Conservation (phyloP, 176 grass and related monocot species). For the Cenchrus purpureus region DNA sequence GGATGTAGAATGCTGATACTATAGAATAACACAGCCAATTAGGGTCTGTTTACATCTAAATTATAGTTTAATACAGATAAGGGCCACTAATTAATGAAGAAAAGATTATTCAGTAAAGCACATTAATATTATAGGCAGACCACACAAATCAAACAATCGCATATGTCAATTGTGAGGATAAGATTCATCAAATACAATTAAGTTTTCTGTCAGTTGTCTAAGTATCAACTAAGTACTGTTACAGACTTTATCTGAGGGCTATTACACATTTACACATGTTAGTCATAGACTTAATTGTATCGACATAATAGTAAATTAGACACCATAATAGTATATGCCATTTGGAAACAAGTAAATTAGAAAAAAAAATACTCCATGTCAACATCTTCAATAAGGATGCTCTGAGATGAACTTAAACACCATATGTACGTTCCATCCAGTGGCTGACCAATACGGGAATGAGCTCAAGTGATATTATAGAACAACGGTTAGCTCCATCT, state of each 20-base stretch:
- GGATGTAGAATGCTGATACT: not conserved
- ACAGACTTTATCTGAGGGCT: not conserved
- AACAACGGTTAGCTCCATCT: not conserved
- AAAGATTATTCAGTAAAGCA: not conserved
- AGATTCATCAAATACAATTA: conserved; percentile 13
- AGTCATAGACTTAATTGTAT: not conserved
- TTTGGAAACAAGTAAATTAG: conserved; percentile 17
- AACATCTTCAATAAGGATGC: not conserved
- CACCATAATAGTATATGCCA: not conserved
- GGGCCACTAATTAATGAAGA: not conserved
- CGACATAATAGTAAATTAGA: no score
- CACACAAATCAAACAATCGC: conserved; percentile 18
- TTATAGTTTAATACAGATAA: not conserved
- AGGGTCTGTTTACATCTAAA: conserved; percentile 16
- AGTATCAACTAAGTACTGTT: not conserved
- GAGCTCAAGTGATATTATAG: conserved; percentile 10
- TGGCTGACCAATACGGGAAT: conserved; percentile 8
- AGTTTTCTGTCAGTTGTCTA: not conserved
- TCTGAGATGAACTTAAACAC: conserved; percentile 22
- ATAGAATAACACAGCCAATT: conserved; percentile 16
- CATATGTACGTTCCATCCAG: not conserved
- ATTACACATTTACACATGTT: not conserved
- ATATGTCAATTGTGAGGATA: not conserved
- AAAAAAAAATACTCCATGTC: not conserved
- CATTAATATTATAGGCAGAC: not conserved